Percentiles rank a stretch among this genome's conserved stretches.
These are phyloP conservation scores for Pseudopyrenochaeta lycopersici DNA, from an alignment of 2,329 filamentous ascomycete genomes.

Conservation along the genomic window DNA sequence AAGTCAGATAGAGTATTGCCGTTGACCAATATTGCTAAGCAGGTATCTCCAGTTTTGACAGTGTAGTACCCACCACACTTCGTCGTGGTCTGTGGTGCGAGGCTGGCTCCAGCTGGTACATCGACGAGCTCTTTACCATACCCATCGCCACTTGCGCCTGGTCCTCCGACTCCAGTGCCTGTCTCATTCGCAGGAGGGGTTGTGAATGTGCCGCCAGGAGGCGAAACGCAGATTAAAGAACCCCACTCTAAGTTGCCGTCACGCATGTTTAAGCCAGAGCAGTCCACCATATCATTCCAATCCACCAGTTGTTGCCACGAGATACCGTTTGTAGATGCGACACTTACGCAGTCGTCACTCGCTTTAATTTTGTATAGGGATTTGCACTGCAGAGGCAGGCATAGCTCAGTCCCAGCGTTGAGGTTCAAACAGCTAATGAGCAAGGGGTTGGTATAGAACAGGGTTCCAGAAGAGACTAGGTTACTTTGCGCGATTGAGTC, in stretches of 20 bases:
- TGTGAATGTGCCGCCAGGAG: constrained; percentile 6
- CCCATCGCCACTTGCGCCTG: constrained; percentile 8
- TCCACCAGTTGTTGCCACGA: background rate
- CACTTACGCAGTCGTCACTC: background rate
- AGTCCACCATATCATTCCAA: background rate
- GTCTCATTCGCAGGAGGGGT: constrained; percentile 4
- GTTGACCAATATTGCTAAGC: background rate
- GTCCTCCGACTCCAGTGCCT: constrained; percentile 3
- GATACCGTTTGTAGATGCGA: background rate
- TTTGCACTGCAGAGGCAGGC: background rate
- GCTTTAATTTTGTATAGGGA: background rate
- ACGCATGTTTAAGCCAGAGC: background rate
- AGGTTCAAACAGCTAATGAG: background rate
- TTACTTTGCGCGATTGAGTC: background rate
- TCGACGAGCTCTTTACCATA: background rate
- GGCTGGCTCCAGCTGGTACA: background rate
- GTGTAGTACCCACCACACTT: background rate
- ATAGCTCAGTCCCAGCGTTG: background rate
- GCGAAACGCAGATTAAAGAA: constrained; percentile 3
- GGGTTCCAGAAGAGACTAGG: background rate
- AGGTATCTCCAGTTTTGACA: background rate
- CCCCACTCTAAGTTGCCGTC: background rate
- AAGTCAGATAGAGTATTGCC: background rate
- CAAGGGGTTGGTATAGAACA: background rate
- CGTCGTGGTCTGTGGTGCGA: background rate